phyloP scores from a whole-genome alignment of 345 rosid genomes.

The Murraya paniculata region DNA sequence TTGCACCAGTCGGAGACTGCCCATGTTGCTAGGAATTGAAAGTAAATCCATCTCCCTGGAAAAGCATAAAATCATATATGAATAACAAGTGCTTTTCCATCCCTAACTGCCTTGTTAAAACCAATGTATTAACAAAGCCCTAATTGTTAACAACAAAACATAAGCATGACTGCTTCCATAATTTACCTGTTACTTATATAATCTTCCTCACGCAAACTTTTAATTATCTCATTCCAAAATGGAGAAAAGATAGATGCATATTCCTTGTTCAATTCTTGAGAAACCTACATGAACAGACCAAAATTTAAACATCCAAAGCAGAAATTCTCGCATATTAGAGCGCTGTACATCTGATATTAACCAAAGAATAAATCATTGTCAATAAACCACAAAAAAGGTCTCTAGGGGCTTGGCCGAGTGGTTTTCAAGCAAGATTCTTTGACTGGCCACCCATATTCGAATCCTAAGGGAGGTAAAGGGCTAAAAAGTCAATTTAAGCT shows the following conservation, averaged over 20 bases:
- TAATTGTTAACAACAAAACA: not conserved
- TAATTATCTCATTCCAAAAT: constrained; percentile 97
- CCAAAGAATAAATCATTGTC: not conserved
- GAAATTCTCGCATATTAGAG: not conserved
- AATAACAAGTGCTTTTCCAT: not conserved
- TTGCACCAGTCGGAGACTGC: constrained; percentile 87
- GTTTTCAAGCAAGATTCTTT: too few relatives aligned
- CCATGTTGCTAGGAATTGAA: constrained; percentile 86
- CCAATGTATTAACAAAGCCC: not conserved
- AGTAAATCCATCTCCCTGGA: constrained; percentile 97
- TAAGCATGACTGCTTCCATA: constrained; percentile 13
- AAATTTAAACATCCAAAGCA: not conserved
- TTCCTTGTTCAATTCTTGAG: constrained; percentile 63
- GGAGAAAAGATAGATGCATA: constrained; percentile 93
- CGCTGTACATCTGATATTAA: not conserved
- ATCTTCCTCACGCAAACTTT: constrained; percentile 96
- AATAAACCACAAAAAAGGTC: not conserved
- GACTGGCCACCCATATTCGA: too few relatives aligned
- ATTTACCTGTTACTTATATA: constrained; percentile 80
- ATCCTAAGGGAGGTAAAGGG: too few relatives aligned
- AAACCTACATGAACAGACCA: constrained; percentile 46
- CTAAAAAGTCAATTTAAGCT: too few relatives aligned
- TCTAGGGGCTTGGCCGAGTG: too few relatives aligned
- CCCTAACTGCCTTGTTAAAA: too few relatives aligned
- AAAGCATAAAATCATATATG: constrained; percentile 7